Percentiles rank a stretch among this genome's conserved stretches.
These are phyloP conservation scores for Cladorrhinum sp. DNA, from an alignment of 2,329 filamentous ascomycete genomes.

Conservation along the genomic window DNA sequence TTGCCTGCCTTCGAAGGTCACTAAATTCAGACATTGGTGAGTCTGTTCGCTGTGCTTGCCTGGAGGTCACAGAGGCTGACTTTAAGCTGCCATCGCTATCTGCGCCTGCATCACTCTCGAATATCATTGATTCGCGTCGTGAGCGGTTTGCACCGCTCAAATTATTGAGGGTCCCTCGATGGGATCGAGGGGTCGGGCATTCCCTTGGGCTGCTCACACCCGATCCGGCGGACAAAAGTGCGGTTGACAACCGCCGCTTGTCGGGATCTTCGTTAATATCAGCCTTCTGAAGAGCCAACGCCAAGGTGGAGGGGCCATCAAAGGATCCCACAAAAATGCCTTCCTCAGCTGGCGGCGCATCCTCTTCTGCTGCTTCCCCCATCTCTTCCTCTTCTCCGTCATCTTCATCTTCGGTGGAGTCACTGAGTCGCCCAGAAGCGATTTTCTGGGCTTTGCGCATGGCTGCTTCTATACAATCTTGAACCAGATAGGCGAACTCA, in stretches of 20 bases:
- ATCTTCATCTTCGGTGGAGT: constrained; percentile 65
- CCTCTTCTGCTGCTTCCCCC: constrained; percentile 29
- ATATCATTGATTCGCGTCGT: constrained; percentile 72
- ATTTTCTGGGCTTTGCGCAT: constrained; percentile 86
- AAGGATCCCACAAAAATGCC: constrained; percentile 56
- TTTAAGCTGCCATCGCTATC: constrained; percentile 87
- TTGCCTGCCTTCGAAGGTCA: constrained; percentile 70
- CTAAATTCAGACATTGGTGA: constrained; percentile 88
- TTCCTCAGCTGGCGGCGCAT: constrained; percentile 49
- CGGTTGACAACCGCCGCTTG: constrained; percentile 50
- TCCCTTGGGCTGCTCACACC: constrained; percentile 73
- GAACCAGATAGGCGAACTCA: constrained; percentile 87
- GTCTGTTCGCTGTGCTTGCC: constrained; percentile 68
- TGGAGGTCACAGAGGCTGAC: constrained; percentile 72
- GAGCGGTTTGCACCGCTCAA: constrained; percentile 60
- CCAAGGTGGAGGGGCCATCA: constrained; percentile 55
- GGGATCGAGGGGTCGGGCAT: constrained; percentile 85
- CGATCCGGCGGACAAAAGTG: constrained; percentile 75
- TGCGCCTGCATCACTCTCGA: constrained; percentile 73
- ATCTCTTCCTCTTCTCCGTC: constrained; percentile 38
- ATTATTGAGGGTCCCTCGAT: constrained; percentile 58
- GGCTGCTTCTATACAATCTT: constrained; percentile 92
- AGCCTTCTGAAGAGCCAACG: constrained; percentile 50
- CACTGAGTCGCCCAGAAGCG: constrained; percentile 78
- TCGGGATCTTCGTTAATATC: constrained; percentile 41